Base-by-base conservation (phyloP, 306 rosid species). In the Rosa lucieae region DNA sequence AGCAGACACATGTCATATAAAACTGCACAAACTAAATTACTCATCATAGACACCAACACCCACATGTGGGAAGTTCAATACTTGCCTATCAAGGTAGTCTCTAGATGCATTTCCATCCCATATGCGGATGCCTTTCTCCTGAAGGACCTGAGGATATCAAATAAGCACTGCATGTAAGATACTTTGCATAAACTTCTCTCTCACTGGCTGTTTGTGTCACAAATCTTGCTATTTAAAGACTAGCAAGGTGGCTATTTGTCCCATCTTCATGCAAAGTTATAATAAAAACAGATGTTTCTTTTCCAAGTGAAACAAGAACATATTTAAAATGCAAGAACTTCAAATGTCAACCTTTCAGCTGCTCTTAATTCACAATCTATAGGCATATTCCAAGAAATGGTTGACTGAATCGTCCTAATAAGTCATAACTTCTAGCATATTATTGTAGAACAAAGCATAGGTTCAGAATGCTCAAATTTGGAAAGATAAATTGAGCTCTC, bases 91-190 rank as follows among this genome's bases (percentile, higher is more conserved):
- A 83, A 95, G 93, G 86, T 93, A 95, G 67, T 93, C 99, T 79
- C 97, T 89, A 46, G 99, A 95, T 76, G 96, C 97, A 83, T 95
- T 95, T 62, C 97, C 96, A 80, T 95, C 98, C 99, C 99, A 95
- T 76, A 93, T 91, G 84, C 74, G 96, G 83, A 95, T 90, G 75
- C 89, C 96, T 63, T 91, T 95, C 78, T 91, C 98, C 83, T 89
- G 98, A 76, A 95, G 94, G 74, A 88, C 92, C 99, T 95, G 93
- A 82, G 80, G 39, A 66, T 47, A 82, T 75, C 61, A 79, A 67
- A 82, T 86, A 44, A 20, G 35, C 32, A 63, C 59, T 5, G 15
- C 3, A 20, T 49, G 11, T 52, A 32, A 17, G 71, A 29, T 47
- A 14, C 43, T 14, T 63, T 29, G 59, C 59, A 44, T 61, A 62